Conservation (phyloP, 2,329 filamentous ascomycete species). For the Ophiognomonia clavigignenti-juglandacearum region DNA sequence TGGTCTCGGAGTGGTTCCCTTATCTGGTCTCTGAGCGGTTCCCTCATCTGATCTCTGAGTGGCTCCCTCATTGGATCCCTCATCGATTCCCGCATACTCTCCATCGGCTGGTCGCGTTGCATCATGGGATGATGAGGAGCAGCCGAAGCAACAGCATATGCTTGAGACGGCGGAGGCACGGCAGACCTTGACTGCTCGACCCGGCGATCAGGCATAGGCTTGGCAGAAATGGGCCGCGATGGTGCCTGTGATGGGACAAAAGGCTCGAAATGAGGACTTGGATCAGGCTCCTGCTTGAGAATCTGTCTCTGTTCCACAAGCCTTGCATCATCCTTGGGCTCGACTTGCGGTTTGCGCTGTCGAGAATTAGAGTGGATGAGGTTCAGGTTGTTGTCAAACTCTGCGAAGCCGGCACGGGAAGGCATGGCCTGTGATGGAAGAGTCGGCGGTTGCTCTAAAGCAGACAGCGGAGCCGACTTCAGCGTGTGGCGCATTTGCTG, state of each 20-base stretch:
- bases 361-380: conserved; percentile 21
- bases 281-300: conserved; percentile 48
- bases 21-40: conserved; percentile 2
- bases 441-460: conserved; percentile 22
- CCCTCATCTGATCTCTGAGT: conserved; percentile 3
- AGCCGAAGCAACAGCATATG: conserved; percentile 27
- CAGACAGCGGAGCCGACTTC: conserved; percentile 28
- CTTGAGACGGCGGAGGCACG: conserved; percentile 26
- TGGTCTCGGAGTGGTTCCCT: conserved; percentile 1
- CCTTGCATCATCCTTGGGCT: conserved; percentile 23
- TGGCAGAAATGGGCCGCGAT: conserved; percentile 27
- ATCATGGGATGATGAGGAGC: conserved; percentile 17
- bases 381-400: conserved; percentile 10
- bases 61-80: conserved; percentile 1
- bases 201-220: conserved; percentile 34
- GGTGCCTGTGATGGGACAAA: conserved; percentile 34
- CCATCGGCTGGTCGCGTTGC: conserved; percentile 8
- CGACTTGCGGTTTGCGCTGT: conserved; percentile 27
- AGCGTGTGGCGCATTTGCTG: conserved; percentile 34
- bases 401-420: conserved; percentile 20
- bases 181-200: conserved; percentile 39
- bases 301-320: conserved; percentile 22
- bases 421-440: conserved; percentile 26
- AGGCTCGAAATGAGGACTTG: conserved; percentile 40
- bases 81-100: background rate